Base-by-base conservation (phyloP, 1,284 basidiomycete species). In the Trichosporon asahii region DNA sequence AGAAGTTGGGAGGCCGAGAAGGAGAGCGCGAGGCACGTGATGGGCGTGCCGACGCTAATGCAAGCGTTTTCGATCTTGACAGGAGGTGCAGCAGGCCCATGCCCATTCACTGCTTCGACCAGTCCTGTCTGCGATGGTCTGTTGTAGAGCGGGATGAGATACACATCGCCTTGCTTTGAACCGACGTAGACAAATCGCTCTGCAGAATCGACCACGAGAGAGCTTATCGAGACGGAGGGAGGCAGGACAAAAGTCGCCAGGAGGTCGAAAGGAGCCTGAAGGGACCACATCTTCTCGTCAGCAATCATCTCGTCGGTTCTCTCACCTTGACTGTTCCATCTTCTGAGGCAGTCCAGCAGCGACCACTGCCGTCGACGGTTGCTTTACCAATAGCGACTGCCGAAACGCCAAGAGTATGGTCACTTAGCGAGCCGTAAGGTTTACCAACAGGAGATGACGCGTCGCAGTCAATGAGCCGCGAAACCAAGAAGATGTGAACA, bases 291-390 rank as follows among this genome's bases (percentile, higher is more conserved):
- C 91, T 81, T 29, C 75, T 61, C 25, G 65, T 31, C 31, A 33
- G 49, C 33, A 49, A 2, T n/a, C 11, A 44, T 7, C 15, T 25
- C 12, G 66, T 64, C 27, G 72, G 69, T 70, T 68, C n/a, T n/a
- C 82, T 68, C 71, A 93, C 92, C 86, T 98, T 98, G 78, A 94
- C 92, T n/a, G 92, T 92, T 72, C 93, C 91, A 80, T 98, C 96
- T 49, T 91, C 81, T 0, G 93, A 93, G 6, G 91, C 89, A 0
- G 94, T 93, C 76, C 95, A 87, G 44, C 78, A 78, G 53, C 80
- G 67, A 4, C 81, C 81, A 4, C 77, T 78, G 3, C 66, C 57
- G 23, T 69, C 73, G 1, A 76, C 76, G 2, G 76, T 71, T 3
- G 76, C 74, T 55, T 90, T 82, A 3, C 94, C 93, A 74, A 94